These are phyloP conservation scores for Tulasnella sp. DNA, from an alignment of 768 basidiomycete genomes.

Conservation along the genomic window DNA sequence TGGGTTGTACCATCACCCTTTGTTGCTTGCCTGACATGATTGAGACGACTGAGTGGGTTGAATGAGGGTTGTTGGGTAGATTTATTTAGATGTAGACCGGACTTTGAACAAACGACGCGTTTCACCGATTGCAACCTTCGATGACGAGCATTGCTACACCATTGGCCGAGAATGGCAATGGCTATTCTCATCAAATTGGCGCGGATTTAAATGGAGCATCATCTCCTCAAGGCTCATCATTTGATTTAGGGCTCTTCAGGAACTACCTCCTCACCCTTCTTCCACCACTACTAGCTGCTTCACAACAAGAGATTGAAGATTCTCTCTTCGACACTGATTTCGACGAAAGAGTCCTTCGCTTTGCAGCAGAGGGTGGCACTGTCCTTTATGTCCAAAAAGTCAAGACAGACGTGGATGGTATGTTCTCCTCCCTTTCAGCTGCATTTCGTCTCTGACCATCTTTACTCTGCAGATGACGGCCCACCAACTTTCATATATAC, in stretches of 20 bases:
- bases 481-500: conserved; percentile 51
- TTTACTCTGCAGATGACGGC: conserved; percentile 41
- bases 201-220: conserved; percentile 7
- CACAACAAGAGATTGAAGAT: conserved; percentile 46
- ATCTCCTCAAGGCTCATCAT: conserved; percentile 24
- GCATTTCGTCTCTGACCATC: not conserved
- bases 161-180: not conserved
- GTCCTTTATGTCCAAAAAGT: conserved; percentile 74
- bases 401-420: conserved; percentile 63
- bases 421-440: conserved; percentile 18
- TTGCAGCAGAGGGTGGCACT: conserved; percentile 60
- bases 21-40: conserved; percentile 87
- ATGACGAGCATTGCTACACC: conserved; percentile 1
- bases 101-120: too few species aligned
- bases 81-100: too few species aligned
- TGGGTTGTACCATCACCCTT: conserved; percentile 99
- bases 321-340: conserved; percentile 61
- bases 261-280: conserved; percentile 58
- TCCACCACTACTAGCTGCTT: conserved; percentile 71
- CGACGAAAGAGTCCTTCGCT: conserved; percentile 59
- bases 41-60: not conserved
- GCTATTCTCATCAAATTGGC: not conserved
- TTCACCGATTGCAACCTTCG: not conserved
- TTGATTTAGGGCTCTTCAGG: conserved; percentile 59
- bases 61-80: not conserved